Percentiles rank a stretch among this genome's conserved stretches.
Evolutionary conservation across 1,284 basidiomycete species (phyloP).

Genomic region (Gymnopus androsaceus): DNA sequence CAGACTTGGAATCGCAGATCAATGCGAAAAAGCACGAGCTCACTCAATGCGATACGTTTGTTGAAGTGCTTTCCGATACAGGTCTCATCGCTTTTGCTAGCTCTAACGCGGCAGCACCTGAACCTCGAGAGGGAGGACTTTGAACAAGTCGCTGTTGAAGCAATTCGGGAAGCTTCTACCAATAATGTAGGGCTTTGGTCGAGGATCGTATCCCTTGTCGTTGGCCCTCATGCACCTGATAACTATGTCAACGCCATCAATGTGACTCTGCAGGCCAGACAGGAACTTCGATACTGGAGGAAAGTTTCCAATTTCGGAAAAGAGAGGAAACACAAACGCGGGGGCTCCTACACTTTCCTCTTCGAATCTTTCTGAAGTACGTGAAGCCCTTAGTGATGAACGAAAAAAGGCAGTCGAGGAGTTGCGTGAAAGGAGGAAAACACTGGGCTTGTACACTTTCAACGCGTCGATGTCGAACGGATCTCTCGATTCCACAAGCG

Average conservation of each 20-base stretch:
- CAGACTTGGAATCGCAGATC: not conserved
- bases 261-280: constrained; percentile 36
- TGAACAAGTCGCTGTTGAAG: constrained; percentile 38
- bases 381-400: constrained; percentile 17
- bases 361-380: constrained; percentile 40
- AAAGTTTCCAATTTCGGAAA: constrained; percentile 43
- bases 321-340: constrained; percentile 27
- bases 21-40: constrained; percentile 7
- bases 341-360: constrained; percentile 39
- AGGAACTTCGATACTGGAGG: constrained; percentile 35
- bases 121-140: constrained; percentile 19
- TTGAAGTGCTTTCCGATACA: not conserved
- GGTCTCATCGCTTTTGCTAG: not conserved
- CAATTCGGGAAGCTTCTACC: constrained; percentile 34
- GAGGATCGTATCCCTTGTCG: constrained; percentile 32
- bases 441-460: not conserved
- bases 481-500: not conserved
- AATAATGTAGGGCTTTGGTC: constrained; percentile 33
- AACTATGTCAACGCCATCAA: constrained; percentile 44
- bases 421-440: constrained; percentile 6
- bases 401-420: constrained; percentile 12
- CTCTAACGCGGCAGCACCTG: not conserved
- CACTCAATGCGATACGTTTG: constrained; percentile 7
- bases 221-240: constrained; percentile 33
- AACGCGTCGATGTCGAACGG: constrained; percentile 1